Conservation (phyloP, 371 early-diverging fungal species). For the Mucor indicus region DNA sequence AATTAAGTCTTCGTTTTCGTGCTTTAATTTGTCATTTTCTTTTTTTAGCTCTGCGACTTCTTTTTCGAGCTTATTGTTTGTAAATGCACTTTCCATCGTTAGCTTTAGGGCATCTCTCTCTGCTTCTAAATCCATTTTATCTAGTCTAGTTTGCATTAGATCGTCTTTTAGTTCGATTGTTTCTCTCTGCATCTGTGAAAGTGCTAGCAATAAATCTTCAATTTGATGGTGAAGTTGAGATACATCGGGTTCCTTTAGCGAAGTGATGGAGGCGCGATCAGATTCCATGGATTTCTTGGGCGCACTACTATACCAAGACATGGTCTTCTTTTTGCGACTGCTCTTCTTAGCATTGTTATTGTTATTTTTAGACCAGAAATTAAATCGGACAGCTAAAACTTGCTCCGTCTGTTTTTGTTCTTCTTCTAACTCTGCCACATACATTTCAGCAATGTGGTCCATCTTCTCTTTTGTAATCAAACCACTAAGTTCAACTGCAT, state of each 20-base stretch:
- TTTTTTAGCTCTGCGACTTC: constrained; percentile 18
- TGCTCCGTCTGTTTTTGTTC: constrained; percentile 62
- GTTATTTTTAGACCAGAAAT: constrained; percentile 29
- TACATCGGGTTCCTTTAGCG: constrained; percentile 27
- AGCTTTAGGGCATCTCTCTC: constrained; percentile 41
- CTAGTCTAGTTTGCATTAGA: constrained; percentile 50
- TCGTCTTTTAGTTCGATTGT: constrained; percentile 57
- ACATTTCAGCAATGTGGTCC: constrained; percentile 70
- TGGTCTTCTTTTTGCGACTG: constrained; percentile 37
- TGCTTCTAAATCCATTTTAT: constrained; percentile 56
- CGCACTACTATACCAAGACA: constrained; percentile 27
- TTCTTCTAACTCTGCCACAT: constrained; percentile 58
- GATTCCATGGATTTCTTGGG: constrained; percentile 18
- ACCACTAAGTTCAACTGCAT: constrained; percentile 70
- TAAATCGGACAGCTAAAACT: constrained; percentile 54
- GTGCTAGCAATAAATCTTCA: constrained; percentile 55
- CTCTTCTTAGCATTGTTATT: neutral
- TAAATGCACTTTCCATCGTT: constrained; percentile 21
- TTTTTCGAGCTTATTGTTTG: constrained; percentile 11
- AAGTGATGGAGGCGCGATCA: constrained; percentile 26
- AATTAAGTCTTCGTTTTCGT: constrained; percentile 32
- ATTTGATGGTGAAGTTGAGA: constrained; percentile 58
- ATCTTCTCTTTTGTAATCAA: constrained; percentile 71
- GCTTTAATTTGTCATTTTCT: constrained; percentile 28
- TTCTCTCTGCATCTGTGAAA: constrained; percentile 58